Base-by-base conservation (phyloP, 2,329 filamentous ascomycete genomes). In the Aulographum hederae region DNA sequence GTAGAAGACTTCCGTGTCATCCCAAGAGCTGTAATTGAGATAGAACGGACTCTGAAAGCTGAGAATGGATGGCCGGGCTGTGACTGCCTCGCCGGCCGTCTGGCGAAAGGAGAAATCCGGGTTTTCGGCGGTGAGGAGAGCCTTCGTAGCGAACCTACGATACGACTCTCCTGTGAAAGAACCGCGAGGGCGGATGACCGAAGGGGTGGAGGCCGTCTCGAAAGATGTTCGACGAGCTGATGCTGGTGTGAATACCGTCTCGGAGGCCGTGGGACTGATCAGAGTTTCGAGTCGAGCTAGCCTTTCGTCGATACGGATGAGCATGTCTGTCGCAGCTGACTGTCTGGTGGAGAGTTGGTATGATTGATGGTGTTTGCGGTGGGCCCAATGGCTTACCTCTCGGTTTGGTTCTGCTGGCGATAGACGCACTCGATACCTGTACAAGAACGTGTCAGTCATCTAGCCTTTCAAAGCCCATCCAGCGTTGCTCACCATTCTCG, bases 341-440 rank as follows among this genome's bases (percentile, higher is more conserved):
- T 14, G 35, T 27, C 34, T 43, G 45, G 20, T 26, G 35, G 31
- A 37, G 39, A 20, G 26, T 18, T 12, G 12, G 17, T 11, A 27
- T 25, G 19, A 32, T 6, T 11, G 14, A 12, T 15, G 11, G 16
- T 18, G 26, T 23, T 16, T 25, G 12, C n/a, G 13, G 12, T n/a
- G n/a, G n/a, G n/a, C n/a, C n/a, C n/a, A n/a, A n/a, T n/a, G n/a
- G 26, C 39, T 28, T 20, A 41, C 37, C 42, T 39, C 28, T 45
- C 41, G 39, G 41, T 12, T 43, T 34, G 12, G 39, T 44, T 8
- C 39, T 42, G 21, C 29, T 46, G 43, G 26, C 44, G 39, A 34
- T 47, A 46, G 6, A 42, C 43, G 34, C 44, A 47, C 36, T 46
- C 42, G 13, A 47, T 44, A 2, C 44, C n/a, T n/a, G n/a, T n/a